Percentiles rank a stretch among this genome's conserved stretches.
Evolutionary conservation across 345 rosid genomes (phyloP).

Genomic region (Limnanthes douglasii): DNA sequence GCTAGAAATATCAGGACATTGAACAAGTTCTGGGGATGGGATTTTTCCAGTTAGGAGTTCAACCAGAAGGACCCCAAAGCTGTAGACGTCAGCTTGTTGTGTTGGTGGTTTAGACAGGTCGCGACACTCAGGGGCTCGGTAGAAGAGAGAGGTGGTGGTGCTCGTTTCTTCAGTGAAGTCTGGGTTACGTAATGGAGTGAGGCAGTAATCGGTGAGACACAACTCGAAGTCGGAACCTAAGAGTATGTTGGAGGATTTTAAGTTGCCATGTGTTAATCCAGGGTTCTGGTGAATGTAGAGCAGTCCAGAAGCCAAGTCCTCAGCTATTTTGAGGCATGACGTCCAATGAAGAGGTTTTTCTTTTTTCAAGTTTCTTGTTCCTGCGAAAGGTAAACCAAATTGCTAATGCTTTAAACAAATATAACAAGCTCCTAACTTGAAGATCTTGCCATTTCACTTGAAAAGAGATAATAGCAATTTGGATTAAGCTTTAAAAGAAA

Average conservation of each 20-base stretch:
- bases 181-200: constrained; percentile 40
- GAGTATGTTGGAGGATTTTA: constrained; percentile 73
- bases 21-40: constrained; percentile 69
- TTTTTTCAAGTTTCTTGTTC: constrained; percentile 61
- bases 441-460: no score
- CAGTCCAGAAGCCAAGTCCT: constrained; percentile 82
- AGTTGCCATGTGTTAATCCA: constrained; percentile 75
- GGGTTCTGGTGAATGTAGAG: constrained; percentile 85
- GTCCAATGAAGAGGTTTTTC: constrained; percentile 99
- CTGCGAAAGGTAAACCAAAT: no score
- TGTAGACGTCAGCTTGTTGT: constrained; percentile 60
- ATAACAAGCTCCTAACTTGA: no score
- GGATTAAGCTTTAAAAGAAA: no score
- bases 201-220: constrained; percentile 70
- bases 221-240: constrained; percentile 88
- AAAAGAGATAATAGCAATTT: no score
- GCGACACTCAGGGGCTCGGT: constrained; percentile 71
- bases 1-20: constrained; percentile 49
- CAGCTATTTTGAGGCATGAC: constrained; percentile 91
- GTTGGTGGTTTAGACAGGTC: constrained; percentile 30
- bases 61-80: constrained; percentile 63
- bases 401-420: no score
- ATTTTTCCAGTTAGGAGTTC: constrained; percentile 68
- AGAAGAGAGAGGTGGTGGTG: constrained; percentile 42
- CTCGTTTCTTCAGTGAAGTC: constrained; percentile 14